These are phyloP conservation scores for Alternaria ventricosa DNA, from an alignment of 2,329 filamentous ascomycete species.

Conservation along the genomic window DNA sequence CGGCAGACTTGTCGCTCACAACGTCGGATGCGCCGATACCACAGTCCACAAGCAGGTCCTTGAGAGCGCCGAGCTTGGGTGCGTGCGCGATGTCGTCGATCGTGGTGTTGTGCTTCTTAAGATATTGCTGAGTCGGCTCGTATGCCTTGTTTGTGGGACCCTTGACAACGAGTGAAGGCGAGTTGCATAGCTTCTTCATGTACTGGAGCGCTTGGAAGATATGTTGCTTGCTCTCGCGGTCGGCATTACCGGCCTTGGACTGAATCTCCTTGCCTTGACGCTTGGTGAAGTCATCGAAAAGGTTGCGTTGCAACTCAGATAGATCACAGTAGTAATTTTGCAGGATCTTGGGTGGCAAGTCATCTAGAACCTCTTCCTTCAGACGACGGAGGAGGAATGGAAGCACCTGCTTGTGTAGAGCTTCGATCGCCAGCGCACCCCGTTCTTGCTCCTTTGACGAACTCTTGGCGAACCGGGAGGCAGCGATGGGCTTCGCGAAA, in stretches of 20 bases:
- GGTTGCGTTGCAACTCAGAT: conserved; percentile 89
- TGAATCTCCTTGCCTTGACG: conserved; percentile 89
- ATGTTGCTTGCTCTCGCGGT: conserved; percentile 95
- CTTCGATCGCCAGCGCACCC: conserved; percentile 93
- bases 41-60: conserved; percentile 95
- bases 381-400: conserved; percentile 94
- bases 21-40: conserved; percentile 76
- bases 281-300: conserved; percentile 96
- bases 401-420: conserved; percentile 96
- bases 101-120: conserved; percentile 78
- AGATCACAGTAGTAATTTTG: conserved; percentile 99
- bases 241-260: conserved; percentile 76
- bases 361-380: conserved; percentile 96
- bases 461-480: conserved; percentile 93
- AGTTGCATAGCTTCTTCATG: conserved; percentile 99
- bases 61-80: conserved; percentile 87
- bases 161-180: conserved; percentile 94
- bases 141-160: conserved; percentile 84
- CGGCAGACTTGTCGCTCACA: conserved; percentile 54
- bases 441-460: conserved; percentile 98
- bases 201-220: conserved; percentile 99
- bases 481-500: conserved; percentile 93
- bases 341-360: conserved; percentile 95
- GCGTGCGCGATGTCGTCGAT: conserved; percentile 87
- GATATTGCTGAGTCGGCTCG: conserved; percentile 80